Percentiles rank a stretch among this genome's conserved stretches.
Evolutionary conservation across 495 filamentous ascomycete species (phyloP).

Genomic region (Terfezia boudieri): DNA sequence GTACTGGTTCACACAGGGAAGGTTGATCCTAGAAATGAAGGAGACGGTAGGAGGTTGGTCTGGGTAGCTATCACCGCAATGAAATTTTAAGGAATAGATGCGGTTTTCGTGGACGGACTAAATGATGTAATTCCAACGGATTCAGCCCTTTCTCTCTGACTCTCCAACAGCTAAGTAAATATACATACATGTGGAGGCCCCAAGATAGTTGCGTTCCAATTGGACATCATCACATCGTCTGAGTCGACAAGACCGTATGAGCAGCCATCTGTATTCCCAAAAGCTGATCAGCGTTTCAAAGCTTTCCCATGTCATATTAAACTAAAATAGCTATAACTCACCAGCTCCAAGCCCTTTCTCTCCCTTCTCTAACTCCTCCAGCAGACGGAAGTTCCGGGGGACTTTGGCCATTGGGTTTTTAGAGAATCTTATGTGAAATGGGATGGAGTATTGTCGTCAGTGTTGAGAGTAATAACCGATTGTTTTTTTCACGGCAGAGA

Average conservation of each 20-base stretch:
- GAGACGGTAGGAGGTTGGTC: constrained; percentile 69
- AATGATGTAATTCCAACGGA: not conserved
- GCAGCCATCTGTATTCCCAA: constrained; percentile 51
- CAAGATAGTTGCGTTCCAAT: constrained; percentile 96
- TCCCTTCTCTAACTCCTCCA: constrained; percentile 96
- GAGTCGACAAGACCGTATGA: constrained; percentile 90
- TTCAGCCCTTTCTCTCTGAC: not conserved
- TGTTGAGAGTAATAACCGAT: too few species aligned
- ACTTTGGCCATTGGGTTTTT: constrained; percentile 58
- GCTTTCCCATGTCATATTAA: not conserved
- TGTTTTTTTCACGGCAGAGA: too few species aligned
- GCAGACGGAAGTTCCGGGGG: constrained; percentile 81
- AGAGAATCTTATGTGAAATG: not conserved
- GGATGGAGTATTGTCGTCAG: too few species aligned
- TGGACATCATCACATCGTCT: constrained; percentile 88
- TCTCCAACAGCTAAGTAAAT: not conserved
- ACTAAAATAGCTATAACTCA: constrained; percentile 20
- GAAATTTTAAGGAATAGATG: constrained; percentile 94
- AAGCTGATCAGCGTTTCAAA: not conserved
- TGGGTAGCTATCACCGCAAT: constrained; percentile 80
- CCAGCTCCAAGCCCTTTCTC: constrained; percentile 93
- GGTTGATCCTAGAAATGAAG: constrained; percentile 82
- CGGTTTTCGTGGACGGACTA: constrained; percentile 94
- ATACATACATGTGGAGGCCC: constrained; percentile 77
- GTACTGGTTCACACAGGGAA: constrained; percentile 65